Evolutionary conservation across 176 grass and related monocot species (phyloP).

Genomic region (Alloteropsis semialata): DNA sequence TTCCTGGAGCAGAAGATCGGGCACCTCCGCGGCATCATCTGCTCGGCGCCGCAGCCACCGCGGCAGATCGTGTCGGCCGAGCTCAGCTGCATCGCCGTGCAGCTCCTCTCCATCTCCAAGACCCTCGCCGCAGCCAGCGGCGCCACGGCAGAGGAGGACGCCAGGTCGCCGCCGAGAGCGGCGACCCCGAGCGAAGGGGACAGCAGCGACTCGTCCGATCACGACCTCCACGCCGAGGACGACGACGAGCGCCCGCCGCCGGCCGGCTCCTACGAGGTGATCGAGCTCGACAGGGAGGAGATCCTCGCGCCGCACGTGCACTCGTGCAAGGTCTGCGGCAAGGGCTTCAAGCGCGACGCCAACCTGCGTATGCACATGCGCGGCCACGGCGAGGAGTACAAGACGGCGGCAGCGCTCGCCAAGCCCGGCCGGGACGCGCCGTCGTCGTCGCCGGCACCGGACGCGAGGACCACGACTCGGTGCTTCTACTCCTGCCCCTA

Average conservation of each 20-base stretch:
- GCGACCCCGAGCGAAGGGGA: not conserved
- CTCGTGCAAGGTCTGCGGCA: constrained; percentile 82
- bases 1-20: constrained; percentile 76
- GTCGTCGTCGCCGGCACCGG: not conserved
- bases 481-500: constrained; percentile 75
- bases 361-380: constrained; percentile 99
- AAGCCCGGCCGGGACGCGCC: constrained; percentile 19
- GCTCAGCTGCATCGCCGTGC: constrained; percentile 69
- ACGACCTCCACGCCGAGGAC: not conserved
- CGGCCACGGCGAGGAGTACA: constrained; percentile 86
- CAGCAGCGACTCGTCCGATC: constrained; percentile 31
- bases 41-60: constrained; percentile 31
- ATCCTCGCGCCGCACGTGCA: constrained; percentile 82
- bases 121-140: constrained; percentile 30
- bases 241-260: not conserved
- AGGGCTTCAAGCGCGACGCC: constrained; percentile 98
- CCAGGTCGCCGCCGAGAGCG: not conserved
- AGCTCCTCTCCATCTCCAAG: constrained; percentile 58
- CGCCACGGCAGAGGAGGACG: not conserved
- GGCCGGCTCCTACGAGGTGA: constrained; percentile 48
- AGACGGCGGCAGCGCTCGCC: constrained; percentile 63
- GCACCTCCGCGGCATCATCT: constrained; percentile 56
- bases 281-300: constrained; percentile 76
- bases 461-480: not conserved
- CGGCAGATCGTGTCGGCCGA: constrained; percentile 71